A percentile compares a stretch with the other conserved stretches of the same genome.
Conservation (phyloP, 495 filamentous ascomycete species). For the Aspergillus bertholletiae region DNA sequence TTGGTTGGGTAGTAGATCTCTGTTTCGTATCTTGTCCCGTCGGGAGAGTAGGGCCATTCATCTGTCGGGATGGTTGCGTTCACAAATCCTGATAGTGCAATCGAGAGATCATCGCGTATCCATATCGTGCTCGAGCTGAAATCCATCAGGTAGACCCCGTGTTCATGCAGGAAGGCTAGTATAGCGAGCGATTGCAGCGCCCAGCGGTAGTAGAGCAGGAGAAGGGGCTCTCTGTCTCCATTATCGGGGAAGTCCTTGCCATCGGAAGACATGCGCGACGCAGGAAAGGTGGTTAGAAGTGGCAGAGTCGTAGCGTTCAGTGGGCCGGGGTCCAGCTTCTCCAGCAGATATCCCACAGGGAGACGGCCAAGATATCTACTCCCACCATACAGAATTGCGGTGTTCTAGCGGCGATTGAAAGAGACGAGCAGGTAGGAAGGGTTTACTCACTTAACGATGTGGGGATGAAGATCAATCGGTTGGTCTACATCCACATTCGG, state of each 20-base stretch:
- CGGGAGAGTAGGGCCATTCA: not conserved
- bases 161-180: not conserved
- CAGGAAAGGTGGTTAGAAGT: not conserved
- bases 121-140: not conserved
- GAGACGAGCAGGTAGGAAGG: too few species aligned
- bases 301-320: not conserved
- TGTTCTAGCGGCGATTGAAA: too few species aligned
- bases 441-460: too few species aligned
- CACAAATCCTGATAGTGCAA: not conserved
- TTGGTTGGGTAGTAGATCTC: not conserved
- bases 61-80: slow-evolving; percentile 1
- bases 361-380: slow-evolving; percentile 2
- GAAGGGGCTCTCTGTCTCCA: not conserved
- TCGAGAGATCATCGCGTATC: not conserved
- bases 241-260: too few species aligned
- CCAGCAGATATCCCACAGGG: slow-evolving; percentile 1
- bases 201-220: slow-evolving; percentile 7
- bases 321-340: slow-evolving; percentile 3
- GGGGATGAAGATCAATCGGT: too few species aligned
- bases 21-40: not conserved
- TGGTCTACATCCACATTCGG: too few species aligned
- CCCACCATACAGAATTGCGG: too few species aligned
- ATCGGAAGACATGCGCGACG: too few species aligned
- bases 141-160: slow-evolving; percentile 1
- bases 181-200: slow-evolving; percentile 1